These are phyloP conservation scores for Tetrapisispora namnaoensis DNA, from an alignment of 805 yeast species.

Conservation along the genomic window DNA sequence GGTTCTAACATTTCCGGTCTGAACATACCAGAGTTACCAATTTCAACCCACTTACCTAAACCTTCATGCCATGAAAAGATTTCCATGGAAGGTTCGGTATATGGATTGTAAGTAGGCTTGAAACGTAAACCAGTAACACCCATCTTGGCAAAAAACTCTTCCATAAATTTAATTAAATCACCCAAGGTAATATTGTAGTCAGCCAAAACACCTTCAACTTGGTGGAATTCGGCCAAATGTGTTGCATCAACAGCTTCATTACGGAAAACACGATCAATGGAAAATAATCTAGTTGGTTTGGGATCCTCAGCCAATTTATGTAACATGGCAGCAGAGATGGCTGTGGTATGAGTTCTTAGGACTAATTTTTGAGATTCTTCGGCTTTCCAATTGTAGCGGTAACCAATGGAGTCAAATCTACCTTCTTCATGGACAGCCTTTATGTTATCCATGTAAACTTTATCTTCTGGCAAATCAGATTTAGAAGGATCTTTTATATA, in stretches of 20 bases:
- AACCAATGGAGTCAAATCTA: constrained; percentile 90
- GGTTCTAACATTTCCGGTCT: constrained; percentile 98
- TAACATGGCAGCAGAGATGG: constrained; percentile 82
- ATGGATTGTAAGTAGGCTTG: constrained; percentile 98
- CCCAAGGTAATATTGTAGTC: constrained; percentile 93
- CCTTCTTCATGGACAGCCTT: constrained; percentile 83
- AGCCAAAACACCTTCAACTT: constrained; percentile 97
- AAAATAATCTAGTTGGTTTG: constrained; percentile 81
- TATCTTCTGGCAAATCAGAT: constrained; percentile 78
- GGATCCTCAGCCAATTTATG: constrained; percentile 82
- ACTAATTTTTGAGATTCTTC: constrained; percentile 87
- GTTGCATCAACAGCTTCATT: constrained; percentile 99
- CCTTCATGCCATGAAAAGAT: constrained; percentile 95
- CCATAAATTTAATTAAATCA: constrained; percentile 96
- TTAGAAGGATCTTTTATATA: constrained; percentile 85
- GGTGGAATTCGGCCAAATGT: constrained; percentile 98
- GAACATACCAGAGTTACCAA: constrained; percentile 99
- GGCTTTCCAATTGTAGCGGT: constrained; percentile 94
- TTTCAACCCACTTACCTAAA: constrained; percentile 94
- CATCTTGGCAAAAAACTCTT: constrained; percentile 92
- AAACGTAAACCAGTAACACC: constrained; percentile 92
- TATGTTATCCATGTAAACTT: constrained; percentile 64
- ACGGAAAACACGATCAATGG: constrained; percentile 97
- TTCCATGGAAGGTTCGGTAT: constrained; percentile 98
- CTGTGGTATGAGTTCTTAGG: constrained; percentile 95